Base-by-base conservation (phyloP, 1,284 basidiomycete species). In the Trichosporon faecale region DNA sequence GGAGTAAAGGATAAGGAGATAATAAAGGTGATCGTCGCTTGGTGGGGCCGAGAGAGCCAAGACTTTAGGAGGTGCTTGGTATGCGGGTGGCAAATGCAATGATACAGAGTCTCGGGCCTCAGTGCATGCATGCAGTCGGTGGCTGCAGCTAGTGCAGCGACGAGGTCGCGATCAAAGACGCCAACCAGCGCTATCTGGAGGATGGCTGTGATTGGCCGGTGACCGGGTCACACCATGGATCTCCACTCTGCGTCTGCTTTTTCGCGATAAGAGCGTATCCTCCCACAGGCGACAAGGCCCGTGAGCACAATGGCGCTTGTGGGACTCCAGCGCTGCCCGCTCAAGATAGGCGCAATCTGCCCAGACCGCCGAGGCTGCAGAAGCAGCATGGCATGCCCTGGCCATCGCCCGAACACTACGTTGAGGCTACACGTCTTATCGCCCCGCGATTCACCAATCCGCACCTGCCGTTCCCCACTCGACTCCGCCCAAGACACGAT, bases 121-220 rank as follows among this genome's bases (percentile, higher is more conserved):
- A n/a, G 23, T 23, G 49, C 49, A 52, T 52, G 49, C 49, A 52
- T 52, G 8, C 49, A 52, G 7, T 31, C 2, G 57, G 8, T n/a
- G 57, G 49, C 18, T 31, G 55, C 55, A 29, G 55, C 16, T 23
- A 29, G 25, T 16, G 9, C 16, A 25, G 55, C 55, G 55, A 60
- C 4, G 27, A 31, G 21, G 57, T 29, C 16, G 27, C 18, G 57
- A 31, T n/a, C 57, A 23, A 31, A 61, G 57, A n/a, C 57, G 5
- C 27, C 6, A 31, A n/a, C 11, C 6, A 11, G 27, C 64, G 46
- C 64, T 65, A 65, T 65, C 64, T 65, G 40, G 11, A n/a, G 64
- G 18, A 16, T 18, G 8, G 16, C 40, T 49, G 14, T 65, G 64
- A 65, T 65, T 65, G 64, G 64, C 64, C 23, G 25, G 21, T 4